Conservation (phyloP, 345 rosid species). For the Mercurialis annua region DNA sequence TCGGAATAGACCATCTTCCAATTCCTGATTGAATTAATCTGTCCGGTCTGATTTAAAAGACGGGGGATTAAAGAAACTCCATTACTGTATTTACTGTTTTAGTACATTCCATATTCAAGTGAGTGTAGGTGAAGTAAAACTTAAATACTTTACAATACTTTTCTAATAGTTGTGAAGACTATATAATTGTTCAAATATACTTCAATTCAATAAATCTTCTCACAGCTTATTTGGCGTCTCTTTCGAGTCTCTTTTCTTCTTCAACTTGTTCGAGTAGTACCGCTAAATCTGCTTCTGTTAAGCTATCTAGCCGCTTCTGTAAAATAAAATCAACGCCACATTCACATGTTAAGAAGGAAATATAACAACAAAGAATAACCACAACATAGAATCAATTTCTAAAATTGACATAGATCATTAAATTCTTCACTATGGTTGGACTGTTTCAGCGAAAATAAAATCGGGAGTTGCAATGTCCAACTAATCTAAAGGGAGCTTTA, state of each 20-base stretch:
- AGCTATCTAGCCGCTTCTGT: conserved; percentile 87
- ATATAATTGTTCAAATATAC: neutral
- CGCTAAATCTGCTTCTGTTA: conserved; percentile 82
- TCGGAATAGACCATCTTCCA: too few relatives aligned
- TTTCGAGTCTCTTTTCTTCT: conserved; percentile 84
- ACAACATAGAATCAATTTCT: neutral
- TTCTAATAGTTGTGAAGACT: neutral
- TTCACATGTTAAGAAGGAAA: neutral
- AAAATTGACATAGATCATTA: neutral
- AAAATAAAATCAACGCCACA: neutral
- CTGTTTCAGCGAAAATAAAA: neutral
- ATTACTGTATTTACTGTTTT: too few relatives aligned
- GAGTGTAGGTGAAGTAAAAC: neutral
- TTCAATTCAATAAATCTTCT: conserved; percentile 41
- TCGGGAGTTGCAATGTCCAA: neutral
- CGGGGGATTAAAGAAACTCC: too few relatives aligned
- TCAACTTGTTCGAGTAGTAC: conserved; percentile 89
- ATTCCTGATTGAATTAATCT: too few relatives aligned
- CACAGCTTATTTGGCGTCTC: conserved; percentile 43
- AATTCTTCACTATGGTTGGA: neutral
- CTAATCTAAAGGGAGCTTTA: neutral
- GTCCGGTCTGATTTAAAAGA: too few relatives aligned
- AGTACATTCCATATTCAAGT: neutral
- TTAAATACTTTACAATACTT: neutral
- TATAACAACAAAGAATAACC: neutral